Evolutionary conservation across 2,329 filamentous ascomycete genomes (phyloP), one percentile per base, ranked within the genome.

Genomic region (Fusarium scirpi): DNA sequence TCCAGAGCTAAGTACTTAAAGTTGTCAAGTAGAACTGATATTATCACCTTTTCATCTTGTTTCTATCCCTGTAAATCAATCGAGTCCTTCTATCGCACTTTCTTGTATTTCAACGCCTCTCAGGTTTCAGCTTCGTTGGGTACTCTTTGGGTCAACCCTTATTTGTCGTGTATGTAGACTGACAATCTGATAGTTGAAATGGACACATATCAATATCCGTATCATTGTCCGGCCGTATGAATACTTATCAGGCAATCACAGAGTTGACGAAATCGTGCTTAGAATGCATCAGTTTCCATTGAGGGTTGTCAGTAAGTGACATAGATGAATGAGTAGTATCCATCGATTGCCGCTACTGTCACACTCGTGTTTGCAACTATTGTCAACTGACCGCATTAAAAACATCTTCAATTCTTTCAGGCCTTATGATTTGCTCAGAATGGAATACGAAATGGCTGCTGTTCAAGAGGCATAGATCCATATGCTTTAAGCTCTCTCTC

Each of bases 401-500:
- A 13, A 15, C 11, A 12, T 29, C 4, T 29, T n/a, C 18, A 13
- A 47, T n/a, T 20, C 45, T 29, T 20, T 29, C 10, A 20, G 6
- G 10, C n/a, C 10, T 43, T n/a, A n/a, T 20, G 6, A 6, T 27
- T 22, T 20, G 22, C 6, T 47, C 18, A 10, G 18, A 24, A 29
- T n/a, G 8, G 13, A 29, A 53, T 43, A 43, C n/a, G 13, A 43
- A 10, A 34, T 43, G 49, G 18, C 13, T 43, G 49, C 16, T n/a
- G 5, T 53, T 53, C 27, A 24, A 13, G 11, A 15, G 8, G 9
- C 6, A 24, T 18, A 27, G 18, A 27, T 40, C 30, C 6, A n/a
- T 47, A 57, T 22, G 32, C 34, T 38, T n/a, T 38, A 24, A 61
- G 51, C 49, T 58, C 34, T 67, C 20, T 52, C 53, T 74, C 49